Evolutionary conservation across 2,329 filamentous ascomycete genomes (phyloP).

Genomic region (Sarocladium brachiariae): DNA sequence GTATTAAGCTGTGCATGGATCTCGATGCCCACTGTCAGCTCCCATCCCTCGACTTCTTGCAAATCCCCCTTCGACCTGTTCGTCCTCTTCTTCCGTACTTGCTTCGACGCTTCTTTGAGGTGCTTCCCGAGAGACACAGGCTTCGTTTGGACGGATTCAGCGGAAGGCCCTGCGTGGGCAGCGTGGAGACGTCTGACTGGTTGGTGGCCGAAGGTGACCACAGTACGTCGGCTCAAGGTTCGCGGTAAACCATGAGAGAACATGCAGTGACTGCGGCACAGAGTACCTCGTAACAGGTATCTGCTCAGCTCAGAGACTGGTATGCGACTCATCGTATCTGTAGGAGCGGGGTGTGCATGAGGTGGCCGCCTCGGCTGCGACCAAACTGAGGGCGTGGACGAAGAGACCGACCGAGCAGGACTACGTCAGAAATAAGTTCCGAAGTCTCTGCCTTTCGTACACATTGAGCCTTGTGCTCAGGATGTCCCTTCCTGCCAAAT

Average conservation of each 20-base stretch:
- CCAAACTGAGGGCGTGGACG: neutral
- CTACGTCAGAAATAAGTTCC: neutral
- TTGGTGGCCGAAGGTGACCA: neutral
- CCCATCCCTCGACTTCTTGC: constrained; percentile 65
- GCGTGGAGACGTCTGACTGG: constrained; percentile 25
- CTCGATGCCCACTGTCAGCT: constrained; percentile 92
- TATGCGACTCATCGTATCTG: constrained; percentile 35
- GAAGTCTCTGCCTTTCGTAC: no score
- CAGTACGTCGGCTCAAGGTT: constrained; percentile 14
- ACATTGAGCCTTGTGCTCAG: no score
- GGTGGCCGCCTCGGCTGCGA: constrained; percentile 1
- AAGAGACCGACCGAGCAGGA: neutral
- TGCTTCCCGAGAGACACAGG: constrained; percentile 59
- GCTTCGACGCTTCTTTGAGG: constrained; percentile 63
- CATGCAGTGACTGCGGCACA: constrained; percentile 37
- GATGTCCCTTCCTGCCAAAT: no score
- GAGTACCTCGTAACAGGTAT: constrained; percentile 41
- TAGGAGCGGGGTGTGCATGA: constrained; percentile 6
- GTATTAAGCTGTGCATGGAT: constrained; percentile 96
- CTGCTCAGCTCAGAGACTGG: constrained; percentile 37
- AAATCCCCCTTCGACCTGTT: constrained; percentile 37
- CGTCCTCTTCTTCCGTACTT: constrained; percentile 57
- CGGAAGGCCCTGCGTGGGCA: constrained; percentile 15
- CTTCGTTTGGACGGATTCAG: constrained; percentile 17
- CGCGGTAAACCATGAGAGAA: constrained; percentile 10